phyloP scores from a whole-genome alignment of 2,329 filamentous ascomycete genomes.

The Penicillium sp. region DNA sequence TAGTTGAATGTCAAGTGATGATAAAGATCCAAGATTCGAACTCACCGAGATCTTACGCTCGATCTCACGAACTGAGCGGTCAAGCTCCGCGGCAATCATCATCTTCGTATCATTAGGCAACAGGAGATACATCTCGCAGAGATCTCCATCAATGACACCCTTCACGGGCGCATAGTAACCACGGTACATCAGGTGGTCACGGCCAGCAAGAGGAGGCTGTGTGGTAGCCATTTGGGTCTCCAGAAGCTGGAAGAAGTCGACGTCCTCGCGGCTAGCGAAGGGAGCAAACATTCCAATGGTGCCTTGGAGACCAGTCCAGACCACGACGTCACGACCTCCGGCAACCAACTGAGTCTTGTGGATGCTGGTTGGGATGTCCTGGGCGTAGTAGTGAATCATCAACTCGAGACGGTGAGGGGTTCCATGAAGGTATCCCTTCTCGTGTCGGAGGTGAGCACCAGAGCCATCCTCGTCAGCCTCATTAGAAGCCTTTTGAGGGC shows the following conservation, averaged over 20 bases:
- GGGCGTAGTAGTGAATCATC: conserved; percentile 84
- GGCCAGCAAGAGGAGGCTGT: conserved; percentile 82
- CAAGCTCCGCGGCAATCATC: conserved; percentile 90
- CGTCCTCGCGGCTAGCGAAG: conserved; percentile 87
- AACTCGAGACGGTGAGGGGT: conserved; percentile 81
- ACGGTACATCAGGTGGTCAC: conserved; percentile 94
- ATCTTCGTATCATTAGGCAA: conserved; percentile 87
- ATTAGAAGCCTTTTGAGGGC: conserved; percentile 80
- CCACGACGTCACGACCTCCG: conserved; percentile 84
- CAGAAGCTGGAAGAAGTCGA: conserved; percentile 95
- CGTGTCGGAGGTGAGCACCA: conserved; percentile 87
- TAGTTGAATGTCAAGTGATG: conserved; percentile 5
- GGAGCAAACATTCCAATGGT: conserved; percentile 92
- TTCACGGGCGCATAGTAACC: conserved; percentile 97
- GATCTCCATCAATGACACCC: conserved; percentile 92
- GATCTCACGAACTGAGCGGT: conserved; percentile 87
- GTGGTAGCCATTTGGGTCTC: conserved; percentile 86
- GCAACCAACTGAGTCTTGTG: conserved; percentile 87
- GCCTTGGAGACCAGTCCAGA: conserved; percentile 94
- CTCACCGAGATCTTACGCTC: conserved; percentile 86
- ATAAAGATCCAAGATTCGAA: conserved; percentile 7
- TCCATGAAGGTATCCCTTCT: conserved; percentile 86
- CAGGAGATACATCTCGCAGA: conserved; percentile 88
- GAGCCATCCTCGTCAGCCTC: conserved; percentile 91
- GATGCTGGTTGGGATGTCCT: conserved; percentile 89